phyloP scores from a whole-genome alignment of 164 flowering plant genomes.

The Berberis thunbergii region DNA sequence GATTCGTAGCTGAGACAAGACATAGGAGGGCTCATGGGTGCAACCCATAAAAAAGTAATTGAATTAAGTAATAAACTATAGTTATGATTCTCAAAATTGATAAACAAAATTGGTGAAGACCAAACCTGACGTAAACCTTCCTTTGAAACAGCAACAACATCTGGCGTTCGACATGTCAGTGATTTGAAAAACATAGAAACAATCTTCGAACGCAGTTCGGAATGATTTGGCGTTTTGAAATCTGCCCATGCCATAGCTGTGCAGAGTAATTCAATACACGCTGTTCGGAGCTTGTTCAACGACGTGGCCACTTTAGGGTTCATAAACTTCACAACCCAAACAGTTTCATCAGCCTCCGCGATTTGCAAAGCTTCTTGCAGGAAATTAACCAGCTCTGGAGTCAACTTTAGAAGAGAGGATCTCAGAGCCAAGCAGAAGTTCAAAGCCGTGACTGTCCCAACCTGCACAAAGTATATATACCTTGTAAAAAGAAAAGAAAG shows the following conservation, averaged over 20 bases:
- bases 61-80: too few species aligned
- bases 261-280: conserved; percentile 95
- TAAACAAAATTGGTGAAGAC: background rate
- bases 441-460: conserved; percentile 93
- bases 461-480: conserved; percentile 32
- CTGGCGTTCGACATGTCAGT: conserved; percentile 84
- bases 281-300: conserved; percentile 77
- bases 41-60: too few species aligned
- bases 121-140: conserved; percentile 95
- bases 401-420: conserved; percentile 93
- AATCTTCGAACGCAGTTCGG: conserved; percentile 86
- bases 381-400: conserved; percentile 79
- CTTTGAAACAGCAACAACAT: conserved; percentile 97
- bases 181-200: conserved; percentile 99
- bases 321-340: conserved; percentile 87
- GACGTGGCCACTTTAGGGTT: conserved; percentile 83
- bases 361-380: conserved; percentile 96
- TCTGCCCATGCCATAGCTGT: conserved; percentile 99
- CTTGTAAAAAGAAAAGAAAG: conserved; percentile 6
- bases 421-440: conserved; percentile 93
- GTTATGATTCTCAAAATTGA: too few species aligned
- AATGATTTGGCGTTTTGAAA: conserved; percentile 76
- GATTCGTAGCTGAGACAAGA: too few species aligned
- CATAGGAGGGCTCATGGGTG: too few species aligned
- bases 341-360: conserved; percentile 96